Percentiles rank a stretch among this genome's conserved stretches.
Evolutionary conservation across 495 filamentous ascomycete species (phyloP).

Genomic region (Aspergillus homomorphus): DNA sequence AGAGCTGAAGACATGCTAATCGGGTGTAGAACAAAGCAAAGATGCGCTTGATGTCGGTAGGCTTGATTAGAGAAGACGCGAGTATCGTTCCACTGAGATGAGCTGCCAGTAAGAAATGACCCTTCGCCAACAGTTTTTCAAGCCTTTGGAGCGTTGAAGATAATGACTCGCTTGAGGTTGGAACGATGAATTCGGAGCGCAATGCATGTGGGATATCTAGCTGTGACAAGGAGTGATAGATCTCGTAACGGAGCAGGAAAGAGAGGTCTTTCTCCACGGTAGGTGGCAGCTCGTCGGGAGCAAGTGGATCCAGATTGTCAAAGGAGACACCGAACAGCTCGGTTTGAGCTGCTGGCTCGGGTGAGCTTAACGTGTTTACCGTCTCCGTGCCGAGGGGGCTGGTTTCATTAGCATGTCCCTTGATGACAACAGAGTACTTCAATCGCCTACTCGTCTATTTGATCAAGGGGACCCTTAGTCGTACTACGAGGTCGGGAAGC

Average conservation of each 20-base stretch:
- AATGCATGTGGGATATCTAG: slow-evolving; percentile 64
- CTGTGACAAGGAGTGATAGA: slow-evolving; percentile 75
- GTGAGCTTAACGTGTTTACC: slow-evolving; percentile 16
- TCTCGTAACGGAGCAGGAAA: slow-evolving; percentile 71
- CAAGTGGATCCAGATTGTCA: slow-evolving; percentile 31
- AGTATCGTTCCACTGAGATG: slow-evolving; percentile 41
- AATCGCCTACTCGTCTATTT: slow-evolving; percentile 43
- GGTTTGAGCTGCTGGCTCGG: slow-evolving; percentile 13
- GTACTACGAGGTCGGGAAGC: slow-evolving; percentile 49
- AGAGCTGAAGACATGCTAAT: slow-evolving; percentile 75
- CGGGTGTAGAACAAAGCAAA: slow-evolving; percentile 80
- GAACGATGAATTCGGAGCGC: slow-evolving; percentile 42
- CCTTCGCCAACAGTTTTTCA: slow-evolving; percentile 68
- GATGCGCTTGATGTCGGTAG: slow-evolving; percentile 58
- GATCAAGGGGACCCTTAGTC: slow-evolving; percentile 52
- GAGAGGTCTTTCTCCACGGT: slow-evolving; percentile 65
- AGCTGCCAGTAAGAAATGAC: slow-evolving; percentile 60
- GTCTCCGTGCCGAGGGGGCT: slow-evolving; percentile 25
- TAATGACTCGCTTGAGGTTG: slow-evolving; percentile 36
- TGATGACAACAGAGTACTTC: background rate
- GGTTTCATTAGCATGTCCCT: slow-evolving; percentile 19
- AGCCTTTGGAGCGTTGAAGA: slow-evolving; percentile 42
- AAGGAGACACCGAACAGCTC: slow-evolving; percentile 28
- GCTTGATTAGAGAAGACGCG: slow-evolving; percentile 45
- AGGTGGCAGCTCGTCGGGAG: slow-evolving; percentile 35